Evolutionary conservation across 169 alveolate genomes (phyloP).

Genomic region (Plasmodium knowlesi): DNA sequence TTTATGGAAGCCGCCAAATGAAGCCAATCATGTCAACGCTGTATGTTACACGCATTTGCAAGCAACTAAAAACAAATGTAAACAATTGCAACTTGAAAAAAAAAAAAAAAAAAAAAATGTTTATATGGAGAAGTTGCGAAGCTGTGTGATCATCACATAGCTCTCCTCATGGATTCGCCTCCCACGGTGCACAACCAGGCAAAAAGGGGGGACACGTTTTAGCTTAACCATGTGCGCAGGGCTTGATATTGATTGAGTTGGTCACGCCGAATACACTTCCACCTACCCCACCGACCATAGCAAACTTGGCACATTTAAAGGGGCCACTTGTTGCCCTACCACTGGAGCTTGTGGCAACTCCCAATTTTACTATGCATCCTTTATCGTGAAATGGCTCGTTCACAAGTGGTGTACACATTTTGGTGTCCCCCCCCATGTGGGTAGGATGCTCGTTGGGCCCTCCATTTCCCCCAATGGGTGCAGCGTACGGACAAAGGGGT

Average conservation of each 20-base stretch:
- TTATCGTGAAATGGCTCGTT: neutral
- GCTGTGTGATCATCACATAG: neutral
- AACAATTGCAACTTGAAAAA: neutral
- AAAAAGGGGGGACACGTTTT: too few relatives aligned
- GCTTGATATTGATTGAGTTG: neutral
- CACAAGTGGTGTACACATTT: neutral
- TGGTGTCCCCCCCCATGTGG: neutral
- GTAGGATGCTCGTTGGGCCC: neutral
- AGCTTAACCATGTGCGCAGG: too few relatives aligned
- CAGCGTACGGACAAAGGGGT: neutral
- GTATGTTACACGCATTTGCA: neutral
- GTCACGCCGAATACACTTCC: neutral
- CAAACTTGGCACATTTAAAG: neutral
- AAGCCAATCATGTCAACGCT: neutral
- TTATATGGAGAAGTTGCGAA: neutral
- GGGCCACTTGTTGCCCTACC: neutral
- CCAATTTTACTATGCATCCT: neutral
- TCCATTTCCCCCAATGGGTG: neutral
- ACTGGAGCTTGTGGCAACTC: neutral
- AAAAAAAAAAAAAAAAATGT: neutral
- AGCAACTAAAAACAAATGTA: too few relatives aligned
- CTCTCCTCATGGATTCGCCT: neutral
- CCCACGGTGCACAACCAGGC: neutral
- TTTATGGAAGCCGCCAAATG: neutral
- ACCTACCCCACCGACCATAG: neutral